These are phyloP conservation scores for Colletotrichum lupini DNA, from an alignment of 2,329 filamentous ascomycete species.

Conservation along the genomic window DNA sequence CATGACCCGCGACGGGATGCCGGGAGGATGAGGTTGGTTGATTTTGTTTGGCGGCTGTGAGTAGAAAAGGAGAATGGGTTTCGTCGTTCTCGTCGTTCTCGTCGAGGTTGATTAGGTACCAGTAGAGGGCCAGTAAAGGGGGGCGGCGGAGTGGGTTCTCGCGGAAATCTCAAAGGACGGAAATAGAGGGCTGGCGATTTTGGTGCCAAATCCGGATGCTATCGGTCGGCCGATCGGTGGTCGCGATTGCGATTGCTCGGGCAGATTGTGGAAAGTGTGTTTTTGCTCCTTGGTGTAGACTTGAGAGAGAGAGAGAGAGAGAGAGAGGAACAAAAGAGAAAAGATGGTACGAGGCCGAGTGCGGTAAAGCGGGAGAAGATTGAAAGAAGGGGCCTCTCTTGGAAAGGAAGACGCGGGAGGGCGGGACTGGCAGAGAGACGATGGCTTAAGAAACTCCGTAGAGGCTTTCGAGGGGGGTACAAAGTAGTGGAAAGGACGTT, in stretches of 20 bases:
- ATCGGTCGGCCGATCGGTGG: constrained; percentile 6
- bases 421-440: too few species aligned
- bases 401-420: too few species aligned
- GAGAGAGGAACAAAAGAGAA: background rate
- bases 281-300: background rate
- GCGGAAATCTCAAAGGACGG: background rate
- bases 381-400: background rate
- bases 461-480: background rate
- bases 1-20: constrained; percentile 11
- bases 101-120: background rate
- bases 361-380: constrained; percentile 22
- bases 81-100: background rate
- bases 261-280: background rate
- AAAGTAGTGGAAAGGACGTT: background rate
- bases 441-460: too few species aligned
- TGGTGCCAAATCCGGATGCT: constrained; percentile 16
- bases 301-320: background rate
- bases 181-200: constrained; percentile 1
- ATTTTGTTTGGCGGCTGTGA: background rate
- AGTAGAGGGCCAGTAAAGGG: background rate
- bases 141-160: constrained; percentile 15
- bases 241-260: background rate
- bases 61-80: background rate
- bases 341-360: background rate
- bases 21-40: background rate